Conservation (phyloP, 2,329 filamentous ascomycete species). For the Leptosphaerulina australis region DNA sequence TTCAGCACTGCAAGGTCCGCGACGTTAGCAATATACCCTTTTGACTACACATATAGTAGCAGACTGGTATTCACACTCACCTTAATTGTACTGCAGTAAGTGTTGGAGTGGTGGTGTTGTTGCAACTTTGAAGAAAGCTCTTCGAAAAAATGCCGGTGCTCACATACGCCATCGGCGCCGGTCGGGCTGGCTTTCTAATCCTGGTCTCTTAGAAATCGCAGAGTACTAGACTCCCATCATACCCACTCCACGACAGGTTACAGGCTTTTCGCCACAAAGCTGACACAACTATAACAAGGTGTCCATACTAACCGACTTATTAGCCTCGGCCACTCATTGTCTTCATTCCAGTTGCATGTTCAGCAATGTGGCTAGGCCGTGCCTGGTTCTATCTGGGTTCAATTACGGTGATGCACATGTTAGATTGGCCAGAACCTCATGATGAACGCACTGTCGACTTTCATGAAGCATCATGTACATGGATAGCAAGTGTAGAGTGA, state of each 20-base stretch:
- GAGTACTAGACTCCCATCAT: constrained; percentile 19
- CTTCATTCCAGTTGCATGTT: background rate
- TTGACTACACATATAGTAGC: background rate
- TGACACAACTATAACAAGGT: constrained; percentile 19
- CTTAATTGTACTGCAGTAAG: constrained; percentile 7
- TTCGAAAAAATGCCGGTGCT: constrained; percentile 19
- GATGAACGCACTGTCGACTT: too few species aligned
- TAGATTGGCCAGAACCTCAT: background rate
- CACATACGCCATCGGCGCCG: constrained; percentile 31
- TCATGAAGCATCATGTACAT: too few species aligned
- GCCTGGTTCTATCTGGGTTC: background rate
- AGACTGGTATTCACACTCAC: background rate
- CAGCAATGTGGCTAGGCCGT: background rate
- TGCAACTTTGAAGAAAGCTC: constrained; percentile 12
- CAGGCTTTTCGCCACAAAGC: constrained; percentile 11
- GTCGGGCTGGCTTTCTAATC: constrained; percentile 32
- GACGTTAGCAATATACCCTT: constrained; percentile 1
- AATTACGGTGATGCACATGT: background rate
- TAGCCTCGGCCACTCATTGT: constrained; percentile 17
- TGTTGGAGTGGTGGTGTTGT: constrained; percentile 20
- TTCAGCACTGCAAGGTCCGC: constrained; percentile 7
- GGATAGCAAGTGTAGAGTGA: too few species aligned
- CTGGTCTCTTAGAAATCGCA: constrained; percentile 19
- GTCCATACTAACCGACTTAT: constrained; percentile 18
- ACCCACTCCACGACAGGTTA: constrained; percentile 12